phyloP scores from a whole-genome alignment of 2,329 filamentous ascomycete genomes.

The Colletotrichum spinosum region DNA sequence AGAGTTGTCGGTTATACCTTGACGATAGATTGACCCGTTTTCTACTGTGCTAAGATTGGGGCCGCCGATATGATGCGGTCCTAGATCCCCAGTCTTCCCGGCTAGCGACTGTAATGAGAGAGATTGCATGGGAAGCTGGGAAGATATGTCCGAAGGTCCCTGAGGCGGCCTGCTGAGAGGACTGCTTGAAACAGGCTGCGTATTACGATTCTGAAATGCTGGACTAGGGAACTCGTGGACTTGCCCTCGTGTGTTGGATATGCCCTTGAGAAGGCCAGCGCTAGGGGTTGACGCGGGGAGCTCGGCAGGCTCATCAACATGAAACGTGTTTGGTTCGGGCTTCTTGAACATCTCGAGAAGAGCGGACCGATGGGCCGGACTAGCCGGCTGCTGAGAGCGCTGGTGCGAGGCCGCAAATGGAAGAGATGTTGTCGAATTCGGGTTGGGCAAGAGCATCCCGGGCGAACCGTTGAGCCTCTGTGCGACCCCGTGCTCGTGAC shows the following conservation, averaged over 20 bases:
- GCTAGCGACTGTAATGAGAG: constrained; percentile 25
- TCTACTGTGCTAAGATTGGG: constrained; percentile 18
- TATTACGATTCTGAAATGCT: constrained; percentile 15
- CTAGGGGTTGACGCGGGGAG: constrained; percentile 32
- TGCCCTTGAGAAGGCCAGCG: constrained; percentile 27
- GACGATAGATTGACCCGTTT: constrained; percentile 7
- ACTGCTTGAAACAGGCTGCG: constrained; percentile 31
- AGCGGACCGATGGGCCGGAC: constrained; percentile 55
- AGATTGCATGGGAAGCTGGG: constrained; percentile 18
- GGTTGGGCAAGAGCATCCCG: background rate
- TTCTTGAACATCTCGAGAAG: constrained; percentile 68
- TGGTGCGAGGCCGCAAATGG: constrained; percentile 17
- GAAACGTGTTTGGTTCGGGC: constrained; percentile 40
- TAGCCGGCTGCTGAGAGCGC: constrained; percentile 45
- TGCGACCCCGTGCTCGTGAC: constrained; percentile 6
- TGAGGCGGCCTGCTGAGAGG: constrained; percentile 33
- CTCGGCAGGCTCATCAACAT: constrained; percentile 21
- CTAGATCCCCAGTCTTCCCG: constrained; percentile 6
- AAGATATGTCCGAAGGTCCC: constrained; percentile 5
- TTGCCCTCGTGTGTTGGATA: constrained; percentile 7
- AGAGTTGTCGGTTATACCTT: constrained; percentile 12
- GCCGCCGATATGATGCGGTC: constrained; percentile 5
- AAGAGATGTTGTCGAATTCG: background rate
- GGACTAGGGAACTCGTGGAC: constrained; percentile 12
- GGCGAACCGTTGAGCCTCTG: constrained; percentile 5